Conservation (phyloP, 2,329 filamentous ascomycete species). For the Juglanconis oblonga region DNA sequence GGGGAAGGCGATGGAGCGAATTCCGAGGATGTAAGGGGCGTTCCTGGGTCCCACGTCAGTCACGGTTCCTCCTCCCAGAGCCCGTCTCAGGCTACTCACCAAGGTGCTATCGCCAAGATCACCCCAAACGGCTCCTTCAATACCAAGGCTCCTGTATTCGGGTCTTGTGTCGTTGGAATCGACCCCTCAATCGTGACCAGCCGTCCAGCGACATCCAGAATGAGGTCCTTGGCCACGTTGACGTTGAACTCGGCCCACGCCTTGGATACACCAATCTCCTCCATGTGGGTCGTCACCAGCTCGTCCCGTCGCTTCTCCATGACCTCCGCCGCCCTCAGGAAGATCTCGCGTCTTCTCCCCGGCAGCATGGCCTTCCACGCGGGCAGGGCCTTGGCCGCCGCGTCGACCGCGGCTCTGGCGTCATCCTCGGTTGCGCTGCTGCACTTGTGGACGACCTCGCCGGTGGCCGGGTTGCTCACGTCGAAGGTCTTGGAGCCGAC, state of each 20-base stretch:
- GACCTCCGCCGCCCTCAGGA: slow-evolving; percentile 66
- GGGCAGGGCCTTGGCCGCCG: slow-evolving; percentile 65
- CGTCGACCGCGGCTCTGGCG: slow-evolving; percentile 29
- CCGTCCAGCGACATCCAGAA: slow-evolving; percentile 42
- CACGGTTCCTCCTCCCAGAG: not conserved
- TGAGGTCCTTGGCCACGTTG: slow-evolving; percentile 31
- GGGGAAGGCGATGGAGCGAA: slow-evolving; percentile 57
- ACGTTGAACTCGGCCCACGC: slow-evolving; percentile 44
- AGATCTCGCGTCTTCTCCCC: slow-evolving; percentile 61
- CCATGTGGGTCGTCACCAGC: slow-evolving; percentile 55
- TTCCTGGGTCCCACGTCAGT: slow-evolving; percentile 42
- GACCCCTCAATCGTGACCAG: slow-evolving; percentile 32
- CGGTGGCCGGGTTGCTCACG: slow-evolving; percentile 27
- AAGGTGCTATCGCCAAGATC: slow-evolving; percentile 75
- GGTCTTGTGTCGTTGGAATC: slow-evolving; percentile 34
- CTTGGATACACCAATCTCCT: slow-evolving; percentile 41
- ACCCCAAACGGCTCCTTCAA: slow-evolving; percentile 77
- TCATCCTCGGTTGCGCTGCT: slow-evolving; percentile 26
- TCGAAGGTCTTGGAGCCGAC: slow-evolving; percentile 24
- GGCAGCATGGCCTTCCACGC: slow-evolving; percentile 66
- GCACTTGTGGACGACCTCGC: slow-evolving; percentile 27
- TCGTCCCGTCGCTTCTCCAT: slow-evolving; percentile 59
- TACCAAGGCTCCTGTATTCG: slow-evolving; percentile 60
- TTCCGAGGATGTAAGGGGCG: slow-evolving; percentile 52
- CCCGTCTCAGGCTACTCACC: slow-evolving; percentile 46